Evolutionary conservation across 495 filamentous ascomycete genomes (phyloP), one percentile per base, ranked within the genome.

Genomic region (Trichoderma reesei): DNA sequence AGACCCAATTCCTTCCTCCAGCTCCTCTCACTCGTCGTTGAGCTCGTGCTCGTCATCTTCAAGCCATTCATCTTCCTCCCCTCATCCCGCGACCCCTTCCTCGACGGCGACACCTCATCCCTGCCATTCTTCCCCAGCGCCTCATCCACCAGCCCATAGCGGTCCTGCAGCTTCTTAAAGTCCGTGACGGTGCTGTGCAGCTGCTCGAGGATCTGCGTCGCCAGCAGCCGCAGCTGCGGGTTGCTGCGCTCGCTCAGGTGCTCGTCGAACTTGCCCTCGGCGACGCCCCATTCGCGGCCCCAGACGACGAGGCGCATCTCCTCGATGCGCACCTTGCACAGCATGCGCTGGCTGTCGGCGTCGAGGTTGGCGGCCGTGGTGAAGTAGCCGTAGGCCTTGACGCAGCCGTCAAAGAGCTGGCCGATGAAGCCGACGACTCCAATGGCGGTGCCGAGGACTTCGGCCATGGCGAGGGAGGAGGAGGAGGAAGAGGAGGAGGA

Each of bases 261-360:
- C 44, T 67, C 67, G 8, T 71, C 70, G 10, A 64, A 59, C 37
- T 37, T 26, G 60, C 73, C 74, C 54, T 76, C 72, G 14, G 69
- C 69, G n/a, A 75, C 69, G 18, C 74, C 74, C 72, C 73, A 74
- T 61, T 75, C 69, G 10, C 73, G 65, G 11, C 73, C 74, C 74
- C 74, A 76, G 44, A 73, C 69, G 33, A 65, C 34, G 8, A 76
- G 64, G 2, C 74, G 69, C 66, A 69, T 72, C 61, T 76, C 74
- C 64, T 76, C 73, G 62, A 76, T 75, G 11, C 71, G 71, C 46
- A 76, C 71, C 59, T 75, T 76, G 65, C 72, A 74, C 38, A 75
- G 62, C 36, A 76, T 62, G n/a, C 71, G 69, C 63, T 74, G 68
- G 63, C 64, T 70, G 51, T 75, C 73, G 14, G 61, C 66, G 20